These are phyloP conservation scores for Wickerhamomyces strasburgensis DNA, from an alignment of 805 yeast genomes.

Conservation along the genomic window DNA sequence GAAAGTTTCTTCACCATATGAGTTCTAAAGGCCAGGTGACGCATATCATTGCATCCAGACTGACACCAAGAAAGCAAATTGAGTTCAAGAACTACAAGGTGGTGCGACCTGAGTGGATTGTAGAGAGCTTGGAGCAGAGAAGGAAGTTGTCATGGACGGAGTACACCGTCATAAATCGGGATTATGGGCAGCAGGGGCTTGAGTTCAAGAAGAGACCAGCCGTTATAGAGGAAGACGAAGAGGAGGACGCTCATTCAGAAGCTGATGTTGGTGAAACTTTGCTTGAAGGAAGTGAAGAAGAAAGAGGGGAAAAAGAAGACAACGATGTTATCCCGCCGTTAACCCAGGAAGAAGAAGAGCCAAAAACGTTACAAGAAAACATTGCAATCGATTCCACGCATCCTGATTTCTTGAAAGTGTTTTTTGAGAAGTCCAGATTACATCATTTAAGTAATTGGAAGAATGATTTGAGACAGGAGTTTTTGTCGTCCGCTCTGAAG, in stretches of 20 bases:
- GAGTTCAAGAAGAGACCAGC: conserved; percentile 17
- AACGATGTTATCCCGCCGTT: conserved; percentile 5
- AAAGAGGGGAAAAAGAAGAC: conserved; percentile 10
- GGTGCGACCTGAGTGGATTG: conserved; percentile 79
- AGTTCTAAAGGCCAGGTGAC: conserved; percentile 71
- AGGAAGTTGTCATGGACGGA: conserved; percentile 64
- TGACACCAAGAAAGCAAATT: conserved; percentile 70
- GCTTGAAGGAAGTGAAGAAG: conserved; percentile 9
- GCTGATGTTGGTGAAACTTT: no score
- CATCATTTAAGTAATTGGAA: conserved; percentile 91
- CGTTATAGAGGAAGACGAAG: conserved; percentile 2
- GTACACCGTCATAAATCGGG: conserved; percentile 48
- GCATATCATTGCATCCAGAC: conserved; percentile 73
- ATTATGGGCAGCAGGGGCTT: conserved; percentile 50
- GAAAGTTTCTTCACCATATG: conserved; percentile 63
- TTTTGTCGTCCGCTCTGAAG: conserved; percentile 43
- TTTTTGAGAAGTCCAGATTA: conserved; percentile 75
- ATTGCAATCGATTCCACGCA: conserved; percentile 55
- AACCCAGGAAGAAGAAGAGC: conserved; percentile 13
- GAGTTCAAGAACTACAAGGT: conserved; percentile 69
- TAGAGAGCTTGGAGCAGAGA: conserved; percentile 49
- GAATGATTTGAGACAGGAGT: conserved; percentile 59
- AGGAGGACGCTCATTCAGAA: conserved; percentile 6
- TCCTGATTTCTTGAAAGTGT: conserved; percentile 67
- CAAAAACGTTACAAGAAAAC: conserved; percentile 2